Base-by-base conservation (phyloP, 2,329 filamentous ascomycete species). In the Monilinia aucupariae region DNA sequence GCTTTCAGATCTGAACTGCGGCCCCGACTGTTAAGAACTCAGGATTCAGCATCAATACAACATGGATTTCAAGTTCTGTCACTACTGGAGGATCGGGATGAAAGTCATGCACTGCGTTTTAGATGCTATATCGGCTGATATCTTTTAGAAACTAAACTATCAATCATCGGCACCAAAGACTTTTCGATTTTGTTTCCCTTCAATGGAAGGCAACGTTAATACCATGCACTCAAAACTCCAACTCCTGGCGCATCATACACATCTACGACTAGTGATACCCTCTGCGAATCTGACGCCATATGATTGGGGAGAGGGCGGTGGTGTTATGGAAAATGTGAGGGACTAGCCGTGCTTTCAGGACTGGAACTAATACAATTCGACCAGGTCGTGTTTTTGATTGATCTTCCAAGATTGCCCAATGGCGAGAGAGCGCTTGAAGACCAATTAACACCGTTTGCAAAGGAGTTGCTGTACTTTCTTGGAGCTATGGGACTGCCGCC, bases 151-250 rank as follows among this genome's bases (percentile, higher is more conserved):
- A 75, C 71, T 76, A 47, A 74, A 76, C 30, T 83, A 84, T 74
- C 76, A 74, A 39, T 74, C 72, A 34, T 83, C 82, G 64, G 78
- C 78, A 12, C 82, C 82, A 22, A 67, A 70, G n/a, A 77, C 82
- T 58, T 80, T 96, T 62, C 83, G 83, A 25, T 87, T 87, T 62
- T 92, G 90, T 73, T 96, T 97, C 72, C 93, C 93, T 20, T 82
- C 65, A 83, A 2, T 97, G 90, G 79, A 85, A 48, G 83, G 85
- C 1, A 79, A 83, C 53, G 77, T 85, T 7, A 88, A 86, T 30
- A 86, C 82, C 70, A 96, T 97, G 92, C 94, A 97, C 75, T 96
- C 91, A 56, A 97, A 99, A 73, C 79, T 97, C 50, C 92, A 96
- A 82, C 76, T 97, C 1, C 80, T 97, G n/a, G 93, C 92, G 70